phyloP scores from a whole-genome alignment of 2,329 filamentous ascomycete species.

The Aureobasidium melanogenum region DNA sequence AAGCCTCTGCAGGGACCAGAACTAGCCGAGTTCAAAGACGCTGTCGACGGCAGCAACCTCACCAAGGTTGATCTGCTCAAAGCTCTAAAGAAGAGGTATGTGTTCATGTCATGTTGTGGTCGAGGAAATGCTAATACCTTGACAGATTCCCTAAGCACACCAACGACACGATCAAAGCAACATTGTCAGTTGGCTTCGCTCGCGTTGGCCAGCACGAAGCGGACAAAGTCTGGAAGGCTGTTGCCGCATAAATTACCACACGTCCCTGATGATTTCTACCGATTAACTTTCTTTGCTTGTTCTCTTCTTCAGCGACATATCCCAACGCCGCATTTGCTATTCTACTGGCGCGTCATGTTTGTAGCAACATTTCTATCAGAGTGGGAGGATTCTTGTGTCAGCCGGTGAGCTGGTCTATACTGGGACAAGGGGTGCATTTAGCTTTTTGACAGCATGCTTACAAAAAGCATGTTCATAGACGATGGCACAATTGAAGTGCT shows the following conservation, averaged over 20 bases:
- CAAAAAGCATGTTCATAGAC: conserved; percentile 1
- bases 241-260: neutral
- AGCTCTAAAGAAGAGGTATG: conserved; percentile 59
- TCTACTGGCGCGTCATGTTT: neutral
- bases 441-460: conserved; percentile 1
- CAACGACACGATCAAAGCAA: conserved; percentile 62
- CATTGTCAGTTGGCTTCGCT: conserved; percentile 56
- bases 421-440: neutral
- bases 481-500: neutral
- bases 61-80: conserved; percentile 69
- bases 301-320: neutral
- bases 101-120: conserved; percentile 3
- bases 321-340: neutral
- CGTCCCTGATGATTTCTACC: neutral
- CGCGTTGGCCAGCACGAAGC: conserved; percentile 52
- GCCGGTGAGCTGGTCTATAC: neutral
- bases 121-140: conserved; percentile 12
- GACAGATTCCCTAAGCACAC: conserved; percentile 58
- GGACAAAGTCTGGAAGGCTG: conserved; percentile 53
- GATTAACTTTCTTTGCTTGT: neutral
- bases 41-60: conserved; percentile 60
- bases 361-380: neutral
- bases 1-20: conserved; percentile 50
- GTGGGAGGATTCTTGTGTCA: neutral
- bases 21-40: conserved; percentile 58